Evolutionary conservation across 352 stramenopile species (phyloP).

Genomic region (Globisporangium emineosum): DNA sequence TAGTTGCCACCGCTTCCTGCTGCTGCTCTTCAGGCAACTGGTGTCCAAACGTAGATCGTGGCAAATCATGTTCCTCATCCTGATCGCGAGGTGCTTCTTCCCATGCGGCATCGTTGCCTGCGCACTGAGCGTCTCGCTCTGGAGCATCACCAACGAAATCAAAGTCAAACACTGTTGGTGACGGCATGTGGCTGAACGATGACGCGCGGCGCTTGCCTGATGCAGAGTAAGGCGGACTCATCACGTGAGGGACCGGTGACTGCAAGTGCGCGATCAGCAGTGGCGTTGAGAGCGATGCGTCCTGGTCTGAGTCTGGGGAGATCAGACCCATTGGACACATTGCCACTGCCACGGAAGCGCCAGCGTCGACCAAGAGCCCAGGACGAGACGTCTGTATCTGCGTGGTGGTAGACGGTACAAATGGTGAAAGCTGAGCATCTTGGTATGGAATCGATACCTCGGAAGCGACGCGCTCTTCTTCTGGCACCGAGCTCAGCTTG

Average conservation of each 20-base stretch:
- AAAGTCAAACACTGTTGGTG: slow-evolving; percentile 1
- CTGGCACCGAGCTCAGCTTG: slow-evolving; percentile 10
- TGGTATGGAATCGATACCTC: neutral
- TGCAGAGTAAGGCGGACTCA: slow-evolving; percentile 11
- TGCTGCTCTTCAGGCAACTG: neutral
- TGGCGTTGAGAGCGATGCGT: slow-evolving; percentile 18
- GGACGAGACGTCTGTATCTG: neutral
- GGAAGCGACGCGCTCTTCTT: slow-evolving; percentile 8
- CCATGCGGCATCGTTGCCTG: neutral
- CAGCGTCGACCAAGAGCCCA: slow-evolving; percentile 1
- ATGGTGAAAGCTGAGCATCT: too few relatives aligned
- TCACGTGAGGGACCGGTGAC: slow-evolving; percentile 21
- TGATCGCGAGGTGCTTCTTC: neutral
- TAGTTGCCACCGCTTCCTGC: neutral
- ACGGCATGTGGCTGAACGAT: slow-evolving; percentile 4
- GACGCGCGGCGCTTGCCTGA: neutral
- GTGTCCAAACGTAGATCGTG: neutral
- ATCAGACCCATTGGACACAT: slow-evolving; percentile 21
- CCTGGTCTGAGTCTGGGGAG: slow-evolving; percentile 24
- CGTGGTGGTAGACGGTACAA: too few relatives aligned
- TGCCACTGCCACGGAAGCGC: neutral
- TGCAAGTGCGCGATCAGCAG: slow-evolving; percentile 21
- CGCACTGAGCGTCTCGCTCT: neutral
- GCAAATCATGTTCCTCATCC: neutral
- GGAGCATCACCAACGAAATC: neutral